Evolutionary conservation across 1,284 basidiomycete genomes (phyloP), one percentile per base, ranked within the genome.

Genomic region (Moesziomyces parantarcticus): DNA sequence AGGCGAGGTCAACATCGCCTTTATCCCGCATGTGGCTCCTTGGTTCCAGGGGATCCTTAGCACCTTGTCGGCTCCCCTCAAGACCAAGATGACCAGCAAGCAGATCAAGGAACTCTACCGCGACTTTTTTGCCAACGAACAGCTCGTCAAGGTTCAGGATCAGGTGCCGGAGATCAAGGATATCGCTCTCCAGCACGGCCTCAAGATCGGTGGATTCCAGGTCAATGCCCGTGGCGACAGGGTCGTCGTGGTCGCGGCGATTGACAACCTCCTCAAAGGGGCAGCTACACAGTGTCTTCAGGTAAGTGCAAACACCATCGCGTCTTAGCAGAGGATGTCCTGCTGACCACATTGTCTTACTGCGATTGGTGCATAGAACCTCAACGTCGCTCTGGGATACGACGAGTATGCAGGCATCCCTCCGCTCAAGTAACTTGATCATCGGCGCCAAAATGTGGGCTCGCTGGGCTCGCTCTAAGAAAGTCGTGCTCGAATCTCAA

Each of bases 31-130:
- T 50, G 93, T 98, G 16, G 91, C 90, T 0, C 91, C 94, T 6
- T 99, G 95, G 94, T 99, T 97, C 86, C 93, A 92, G 74, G 96
- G 97, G 7, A 99, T 99, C 85, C 85, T 97, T 71, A 92, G 92
- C 44, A 92, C 93, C 40, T 87, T 91, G 45, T 92, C 90, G 41
- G 90, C 94, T 65, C 94, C 94, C 3, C 87, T 98, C 34, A 89
- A 86, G 44, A 85, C 88, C 61, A 82, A 84, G 32, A 90, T 85
- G 87, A 88, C 76, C 20, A 94, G 94, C 53, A 86, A 86, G 54
- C 91, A 97, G 50, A 87, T 99, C 16, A 86, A 87, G 51, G 86
- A 86, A 60, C 85, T 96, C 70, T 99, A 92, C 80, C 89, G 92
- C 82, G 88, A 91, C 72, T 90, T 88, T 85, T 98, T 98, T 84